Conservation (phyloP, 225 moss, liverwort and hornwort genomes). For the Takakia lepidozioides region DNA sequence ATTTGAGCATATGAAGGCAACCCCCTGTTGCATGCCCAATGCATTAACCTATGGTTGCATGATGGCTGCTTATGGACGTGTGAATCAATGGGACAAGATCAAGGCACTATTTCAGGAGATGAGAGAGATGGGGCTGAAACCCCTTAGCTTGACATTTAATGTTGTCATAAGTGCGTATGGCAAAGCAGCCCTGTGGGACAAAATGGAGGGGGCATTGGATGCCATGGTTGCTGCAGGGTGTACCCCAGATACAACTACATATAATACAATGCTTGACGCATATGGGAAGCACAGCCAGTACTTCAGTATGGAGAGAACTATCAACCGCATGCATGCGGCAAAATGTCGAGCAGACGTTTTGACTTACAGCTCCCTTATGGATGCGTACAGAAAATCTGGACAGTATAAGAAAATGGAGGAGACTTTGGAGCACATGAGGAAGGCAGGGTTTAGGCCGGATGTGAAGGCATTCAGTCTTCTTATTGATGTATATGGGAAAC, state of each 20-base stretch:
- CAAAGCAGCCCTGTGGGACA: constrained; percentile 47
- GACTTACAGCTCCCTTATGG: constrained; percentile 69
- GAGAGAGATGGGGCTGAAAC: constrained; percentile 40
- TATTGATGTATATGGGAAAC: constrained; percentile 66
- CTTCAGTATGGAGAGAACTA: constrained; percentile 43
- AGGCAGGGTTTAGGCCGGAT: constrained; percentile 54
- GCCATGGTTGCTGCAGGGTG: constrained; percentile 47
- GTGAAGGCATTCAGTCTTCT: constrained; percentile 68
- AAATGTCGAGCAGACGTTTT: constrained; percentile 46
- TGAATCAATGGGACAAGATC: constrained; percentile 58
- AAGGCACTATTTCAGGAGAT: constrained; percentile 49
- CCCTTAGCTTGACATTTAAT: constrained; percentile 48
- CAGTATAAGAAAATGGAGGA: constrained; percentile 55
- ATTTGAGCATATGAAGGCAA: constrained; percentile 60
- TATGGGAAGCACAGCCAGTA: constrained; percentile 60
- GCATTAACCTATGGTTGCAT: constrained; percentile 57
- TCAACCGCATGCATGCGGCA: constrained; percentile 43
- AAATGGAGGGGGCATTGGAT: constrained; percentile 56
- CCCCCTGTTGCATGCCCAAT: constrained; percentile 50
- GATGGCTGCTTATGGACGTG: constrained; percentile 66
- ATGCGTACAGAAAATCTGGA: constrained; percentile 53
- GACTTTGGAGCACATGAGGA: constrained; percentile 46
- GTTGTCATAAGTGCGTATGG: constrained; percentile 65
- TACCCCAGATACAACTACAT: constrained; percentile 56
- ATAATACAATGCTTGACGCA: constrained; percentile 66